A percentile compares a stretch with the other conserved stretches of the same genome.
phyloP scores from a whole-genome alignment of 1,284 basidiomycete species.

The Tilletia walkeri region DNA sequence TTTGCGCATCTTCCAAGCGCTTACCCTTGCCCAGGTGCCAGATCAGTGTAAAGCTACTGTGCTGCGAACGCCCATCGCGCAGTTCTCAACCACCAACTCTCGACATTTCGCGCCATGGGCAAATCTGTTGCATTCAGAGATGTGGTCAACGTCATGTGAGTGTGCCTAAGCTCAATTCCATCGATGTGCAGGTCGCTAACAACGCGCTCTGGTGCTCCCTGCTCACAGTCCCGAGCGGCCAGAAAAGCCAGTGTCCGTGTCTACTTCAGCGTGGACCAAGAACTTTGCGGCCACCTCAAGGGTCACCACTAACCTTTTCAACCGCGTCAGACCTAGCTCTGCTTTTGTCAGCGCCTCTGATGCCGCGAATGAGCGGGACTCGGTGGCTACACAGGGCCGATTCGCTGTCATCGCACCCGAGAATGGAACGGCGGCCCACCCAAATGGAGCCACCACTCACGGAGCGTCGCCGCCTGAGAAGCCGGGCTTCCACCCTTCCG shows the following conservation, averaged over 20 bases:
- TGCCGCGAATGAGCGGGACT: not conserved
- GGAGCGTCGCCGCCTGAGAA: not conserved
- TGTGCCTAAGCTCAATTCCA: not conserved
- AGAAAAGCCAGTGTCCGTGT: not conserved
- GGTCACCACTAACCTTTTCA: not conserved
- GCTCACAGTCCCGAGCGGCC: conserved; percentile 8
- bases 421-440: not conserved
- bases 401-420: too few relatives aligned
- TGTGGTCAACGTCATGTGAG: conserved; percentile 14
- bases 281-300: conserved; percentile 2
- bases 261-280: conserved; percentile 9
- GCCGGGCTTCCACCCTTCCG: not conserved
- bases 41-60: too few relatives aligned
- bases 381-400: too few relatives aligned
- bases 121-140: conserved; percentile 11
- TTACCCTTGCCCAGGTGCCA: too few relatives aligned
- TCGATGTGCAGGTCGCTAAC: not conserved
- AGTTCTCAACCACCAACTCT: too few relatives aligned
- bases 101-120: not conserved
- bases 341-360: not conserved
- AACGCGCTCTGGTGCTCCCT: not conserved
- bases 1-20: too few relatives aligned
- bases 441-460: not conserved
- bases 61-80: too few relatives aligned
- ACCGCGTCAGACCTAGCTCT: not conserved